phyloP scores from a whole-genome alignment of 345 rosid genomes.

The Mangifera indica region DNA sequence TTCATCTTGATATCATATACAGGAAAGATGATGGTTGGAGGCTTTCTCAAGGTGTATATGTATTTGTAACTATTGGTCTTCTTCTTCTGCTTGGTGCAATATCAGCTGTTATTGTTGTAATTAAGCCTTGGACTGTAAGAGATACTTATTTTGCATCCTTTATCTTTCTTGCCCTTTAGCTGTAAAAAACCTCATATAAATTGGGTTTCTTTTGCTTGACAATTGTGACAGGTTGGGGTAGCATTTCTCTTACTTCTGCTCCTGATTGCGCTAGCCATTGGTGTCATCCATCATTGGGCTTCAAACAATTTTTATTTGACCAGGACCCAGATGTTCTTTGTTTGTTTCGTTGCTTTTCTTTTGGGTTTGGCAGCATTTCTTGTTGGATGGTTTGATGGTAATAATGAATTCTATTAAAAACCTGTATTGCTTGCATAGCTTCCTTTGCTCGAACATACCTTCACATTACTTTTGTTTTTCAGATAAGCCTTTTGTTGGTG shows the following conservation, averaged over 20 bases:
- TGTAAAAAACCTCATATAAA: conserved; percentile 27
- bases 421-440: conserved; percentile 19
- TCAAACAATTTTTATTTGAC: conserved; percentile 98
- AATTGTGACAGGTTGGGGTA: conserved; percentile 73
- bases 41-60: conserved; percentile 83
- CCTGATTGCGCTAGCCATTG: conserved; percentile 84
- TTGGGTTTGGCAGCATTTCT: conserved; percentile 98
- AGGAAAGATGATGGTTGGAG: conserved; percentile 99
- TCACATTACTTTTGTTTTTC: conserved; percentile 30
- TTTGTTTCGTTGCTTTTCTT: conserved; percentile 89
- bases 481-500: conserved; percentile 97
- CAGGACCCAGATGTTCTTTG: conserved; percentile 77
- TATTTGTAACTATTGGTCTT: conserved; percentile 82
- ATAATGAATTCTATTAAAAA: conserved; percentile 14
- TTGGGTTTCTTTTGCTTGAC: conserved; percentile 22
- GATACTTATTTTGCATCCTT: conserved; percentile 20
- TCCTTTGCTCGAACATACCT: conserved; percentile 2
- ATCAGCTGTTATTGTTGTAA: conserved; percentile 73
- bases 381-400: conserved; percentile 88
- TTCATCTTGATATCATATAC: conserved; percentile 36
- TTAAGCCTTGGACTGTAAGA: conserved; percentile 91
- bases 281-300: conserved; percentile 96
- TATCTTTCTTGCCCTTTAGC: conserved; percentile 19
- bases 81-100: conserved; percentile 93
- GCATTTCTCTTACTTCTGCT: conserved; percentile 89